These are phyloP conservation scores for Primulina tabacum DNA, from an alignment of 257 asterid genomes.

Conservation along the genomic window DNA sequence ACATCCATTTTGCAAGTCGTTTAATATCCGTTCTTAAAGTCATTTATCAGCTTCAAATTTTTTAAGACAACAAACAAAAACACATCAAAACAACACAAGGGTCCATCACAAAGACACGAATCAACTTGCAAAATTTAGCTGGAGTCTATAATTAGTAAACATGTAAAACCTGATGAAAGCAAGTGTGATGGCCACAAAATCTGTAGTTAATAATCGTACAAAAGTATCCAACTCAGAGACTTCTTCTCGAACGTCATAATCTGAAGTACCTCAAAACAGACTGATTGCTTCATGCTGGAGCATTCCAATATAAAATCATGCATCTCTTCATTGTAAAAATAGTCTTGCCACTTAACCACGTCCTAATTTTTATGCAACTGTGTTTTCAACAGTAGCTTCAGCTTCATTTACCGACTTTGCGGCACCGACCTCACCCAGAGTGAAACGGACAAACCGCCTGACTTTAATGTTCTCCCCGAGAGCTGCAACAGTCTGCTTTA, in stretches of 20 bases:
- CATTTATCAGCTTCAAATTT: too few relatives aligned
- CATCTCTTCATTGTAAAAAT: not conserved
- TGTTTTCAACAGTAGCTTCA: constrained; percentile 1
- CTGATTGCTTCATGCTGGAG: not conserved
- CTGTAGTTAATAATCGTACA: not conserved
- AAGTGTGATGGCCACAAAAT: not conserved
- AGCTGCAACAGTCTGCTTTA: constrained; percentile 87
- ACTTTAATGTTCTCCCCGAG: constrained; percentile 93
- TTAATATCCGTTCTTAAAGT: too few relatives aligned
- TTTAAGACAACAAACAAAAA: too few relatives aligned
- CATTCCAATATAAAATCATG: not conserved
- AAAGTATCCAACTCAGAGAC: not conserved
- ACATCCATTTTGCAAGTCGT: too few relatives aligned
- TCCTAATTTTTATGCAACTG: not conserved
- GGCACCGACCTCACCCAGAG: constrained; percentile 60
- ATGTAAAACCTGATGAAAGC: not conserved
- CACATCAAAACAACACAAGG: too few relatives aligned
- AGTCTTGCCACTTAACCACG: not conserved
- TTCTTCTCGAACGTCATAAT: too few relatives aligned
- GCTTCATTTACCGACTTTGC: constrained; percentile 33
- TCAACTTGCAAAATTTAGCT: not conserved
- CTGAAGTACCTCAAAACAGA: not conserved
- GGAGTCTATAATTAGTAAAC: not conserved
- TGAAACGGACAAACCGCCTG: constrained; percentile 73
- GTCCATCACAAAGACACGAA: too few relatives aligned